Base-by-base conservation (phyloP, 1,284 basidiomycete species). In the Ustilago esculenta region DNA sequence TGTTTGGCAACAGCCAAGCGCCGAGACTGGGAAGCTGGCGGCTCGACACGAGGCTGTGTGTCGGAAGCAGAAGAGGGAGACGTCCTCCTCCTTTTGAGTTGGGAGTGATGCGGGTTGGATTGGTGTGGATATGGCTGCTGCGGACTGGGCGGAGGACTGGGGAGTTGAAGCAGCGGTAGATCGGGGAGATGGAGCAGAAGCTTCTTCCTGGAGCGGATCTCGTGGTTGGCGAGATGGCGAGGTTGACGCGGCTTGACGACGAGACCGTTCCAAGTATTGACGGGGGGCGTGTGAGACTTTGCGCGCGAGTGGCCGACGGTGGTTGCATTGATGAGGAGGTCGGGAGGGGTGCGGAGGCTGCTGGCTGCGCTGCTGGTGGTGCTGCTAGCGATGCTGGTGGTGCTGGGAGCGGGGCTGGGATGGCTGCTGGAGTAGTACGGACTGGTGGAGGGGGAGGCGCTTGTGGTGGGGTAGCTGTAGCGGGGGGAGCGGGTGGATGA, bases 301-400 rank as follows among this genome's bases (percentile, higher is more conserved):
- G 23, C 27, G 15, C 23, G 23, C 15, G 41, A 5, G 21, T 63
- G 46, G 3, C 52, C 59, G 0, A 56, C 44, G 17, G 40, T 55
- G 33, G 30, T 46, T 7, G 64, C 72, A 30, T 75, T 73, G 32
- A 75, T 42, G 7, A 73, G 52, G 20, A 76, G 64, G 24, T 77
- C 75, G 0, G 75, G 75, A 2, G 75, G 75, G 1, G 75, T 77
- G 6, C 70, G 50, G 0, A 77, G 42, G 17, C 66, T 74, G 25
- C 45, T 51, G 0, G 24, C n/a, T 0, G 39, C 34, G 25, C 40
- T 50, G 21, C 27, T 37, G 6, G 42, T 37, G 18, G 32, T 35
- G 43, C 45, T 18, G 36, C 30, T 36, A 2, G 39, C 40, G 2
- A 29, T 25, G 36, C 27, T 33, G 14, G 45, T 36, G 44, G 15